These are phyloP conservation scores for Yarrowia sp. DNA, from an alignment of 805 yeast species.

Conservation along the genomic window DNA sequence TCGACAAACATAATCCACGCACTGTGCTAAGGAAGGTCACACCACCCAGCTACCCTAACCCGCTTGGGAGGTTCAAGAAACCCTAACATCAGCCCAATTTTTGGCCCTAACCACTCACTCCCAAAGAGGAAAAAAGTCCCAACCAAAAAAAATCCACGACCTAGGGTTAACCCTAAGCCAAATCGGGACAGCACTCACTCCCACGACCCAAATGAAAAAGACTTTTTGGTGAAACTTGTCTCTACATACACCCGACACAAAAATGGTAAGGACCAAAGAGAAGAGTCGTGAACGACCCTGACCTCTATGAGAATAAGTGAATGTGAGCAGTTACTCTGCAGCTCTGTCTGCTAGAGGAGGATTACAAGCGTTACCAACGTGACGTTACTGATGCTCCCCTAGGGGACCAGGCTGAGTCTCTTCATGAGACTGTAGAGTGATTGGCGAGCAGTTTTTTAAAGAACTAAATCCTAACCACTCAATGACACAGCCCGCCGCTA, in stretches of 20 bases:
- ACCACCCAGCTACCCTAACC: no score
- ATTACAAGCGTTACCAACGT: neutral
- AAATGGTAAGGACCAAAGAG: conserved; percentile 26
- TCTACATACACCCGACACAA: conserved; percentile 25
- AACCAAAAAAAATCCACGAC: neutral
- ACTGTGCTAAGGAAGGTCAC: no score
- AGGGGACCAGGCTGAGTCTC: conserved; percentile 27
- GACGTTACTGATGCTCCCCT: conserved; percentile 24
- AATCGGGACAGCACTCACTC: conserved; percentile 25
- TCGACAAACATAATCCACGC: no score
- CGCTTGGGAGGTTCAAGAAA: no score
- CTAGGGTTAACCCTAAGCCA: conserved; percentile 27
- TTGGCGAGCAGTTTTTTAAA: conserved; percentile 24
- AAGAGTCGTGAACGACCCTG: conserved; percentile 15
- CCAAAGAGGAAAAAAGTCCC: neutral
- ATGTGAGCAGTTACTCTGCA: conserved; percentile 21
- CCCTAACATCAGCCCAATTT: no score
- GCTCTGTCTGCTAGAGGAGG: conserved; percentile 27
- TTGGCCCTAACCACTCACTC: neutral
- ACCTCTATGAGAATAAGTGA: neutral
- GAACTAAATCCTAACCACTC: conserved; percentile 32
- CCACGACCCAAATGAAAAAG: conserved; percentile 1
- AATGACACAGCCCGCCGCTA: conserved; percentile 42
- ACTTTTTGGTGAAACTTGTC: conserved; percentile 12
- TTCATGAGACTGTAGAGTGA: conserved; percentile 40